Percentiles rank a stretch among this genome's conserved stretches.
phyloP scores from a whole-genome alignment of 2,329 filamentous ascomycete genomes.

The Trichoderma pleuroti region DNA sequence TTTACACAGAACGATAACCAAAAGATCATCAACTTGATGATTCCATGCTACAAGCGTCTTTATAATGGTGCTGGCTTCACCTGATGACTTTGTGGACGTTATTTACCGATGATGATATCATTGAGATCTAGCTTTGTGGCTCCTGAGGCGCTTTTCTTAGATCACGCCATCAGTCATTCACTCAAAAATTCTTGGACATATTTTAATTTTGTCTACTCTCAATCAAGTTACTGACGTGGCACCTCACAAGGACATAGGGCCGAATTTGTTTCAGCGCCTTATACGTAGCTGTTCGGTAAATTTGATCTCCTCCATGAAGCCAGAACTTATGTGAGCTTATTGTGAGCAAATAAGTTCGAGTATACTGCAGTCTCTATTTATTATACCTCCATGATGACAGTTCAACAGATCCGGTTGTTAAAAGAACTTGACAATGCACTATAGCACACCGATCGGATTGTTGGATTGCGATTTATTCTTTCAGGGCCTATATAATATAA shows the following conservation, averaged over 20 bases:
- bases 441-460: neutral
- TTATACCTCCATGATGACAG: neutral
- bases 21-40: neutral
- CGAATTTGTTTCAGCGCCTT: neutral
- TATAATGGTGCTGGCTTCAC: too few species aligned
- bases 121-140: neutral
- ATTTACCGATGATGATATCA: too few species aligned
- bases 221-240: neutral
- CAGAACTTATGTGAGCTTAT: too few species aligned
- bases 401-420: conserved; percentile 24
- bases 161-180: neutral
- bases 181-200: neutral
- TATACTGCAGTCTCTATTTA: too few species aligned
- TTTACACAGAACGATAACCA: neutral
- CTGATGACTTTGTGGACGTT: too few species aligned
- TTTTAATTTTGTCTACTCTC: neutral
- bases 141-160: neutral
- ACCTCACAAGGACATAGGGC: too few species aligned
- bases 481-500: neutral
- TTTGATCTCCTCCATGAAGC: neutral
- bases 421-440: conserved; percentile 24
- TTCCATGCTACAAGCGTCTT: too few species aligned
- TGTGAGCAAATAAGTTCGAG: too few species aligned
- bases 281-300: neutral
- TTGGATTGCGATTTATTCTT: neutral